Evolutionary conservation across 495 filamentous ascomycete species (phyloP), one percentile per base, ranked within the genome.

Genomic region (Aspergillus saccharolyticus): DNA sequence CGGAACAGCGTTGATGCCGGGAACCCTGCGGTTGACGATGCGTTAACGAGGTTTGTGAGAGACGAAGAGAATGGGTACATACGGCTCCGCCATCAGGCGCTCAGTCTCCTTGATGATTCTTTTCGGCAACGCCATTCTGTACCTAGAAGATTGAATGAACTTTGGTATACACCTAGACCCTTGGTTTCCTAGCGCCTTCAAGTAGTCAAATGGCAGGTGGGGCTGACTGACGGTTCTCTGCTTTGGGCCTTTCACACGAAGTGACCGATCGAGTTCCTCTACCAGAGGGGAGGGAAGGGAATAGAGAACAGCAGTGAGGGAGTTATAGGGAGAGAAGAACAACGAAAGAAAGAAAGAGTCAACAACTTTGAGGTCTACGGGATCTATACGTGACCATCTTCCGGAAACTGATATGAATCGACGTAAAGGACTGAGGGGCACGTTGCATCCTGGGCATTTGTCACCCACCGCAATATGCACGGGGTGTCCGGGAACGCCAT

Each of bases 71-170:
- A 2, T 39, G 6, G 9, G 20, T 18, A 69, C 91, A 72, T 83
- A 96, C 93, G 94, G 93, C 70, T 99, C 94, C 53, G 89, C 89
- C 84, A 96, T 90, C 52, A 99, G 83, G 61, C 94, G 88, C 76
- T 99, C 93, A 4, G 94, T 99, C 81, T 99, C 94, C 75, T 99
- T 99, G 59, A 97, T 81, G 60, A 99, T 99, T 62, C 94, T 80
- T 79, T 99, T 99, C 3, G 94, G 93, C 54, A 97, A 81, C 33
- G 89, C 85, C 84, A 89, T 88, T 43, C 55, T 62, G 61, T 57
- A 50, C 28, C 43, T 50, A 39, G 20, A 9, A 22, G 6, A 42
- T 44, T 18, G n/a, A 30, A 51, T 44, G 47, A 42, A 30, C 45
- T 51, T 43, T 28, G 19, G 16, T 42, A 18, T 44, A 52, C 51